Evolutionary conservation across 805 yeast species (phyloP).

Genomic region (Metschnikowia lochheadii): DNA sequence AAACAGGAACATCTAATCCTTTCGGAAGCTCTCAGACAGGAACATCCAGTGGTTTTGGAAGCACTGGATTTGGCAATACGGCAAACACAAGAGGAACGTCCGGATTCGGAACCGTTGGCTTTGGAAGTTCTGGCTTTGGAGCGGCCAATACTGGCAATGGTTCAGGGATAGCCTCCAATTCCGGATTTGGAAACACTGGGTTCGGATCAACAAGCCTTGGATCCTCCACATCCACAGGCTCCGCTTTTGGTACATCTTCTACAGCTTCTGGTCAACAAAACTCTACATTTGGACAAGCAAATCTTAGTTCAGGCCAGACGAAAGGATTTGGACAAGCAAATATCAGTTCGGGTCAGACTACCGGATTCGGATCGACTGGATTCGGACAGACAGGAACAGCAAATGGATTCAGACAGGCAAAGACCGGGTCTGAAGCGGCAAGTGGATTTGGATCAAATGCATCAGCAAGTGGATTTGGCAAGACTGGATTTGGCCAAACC

Average conservation of each 20-base stretch:
- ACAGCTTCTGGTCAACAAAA: neutral
- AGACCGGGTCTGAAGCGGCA: neutral
- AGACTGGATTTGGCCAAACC: conserved; percentile 3
- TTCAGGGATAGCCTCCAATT: neutral
- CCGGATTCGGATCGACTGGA: neutral
- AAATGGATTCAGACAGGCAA: conserved; percentile 4
- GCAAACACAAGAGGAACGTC: neutral
- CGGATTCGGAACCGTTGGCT: conserved; percentile 7
- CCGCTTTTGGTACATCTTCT: neutral
- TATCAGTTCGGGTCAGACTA: too few species aligned
- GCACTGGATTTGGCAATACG: neutral
- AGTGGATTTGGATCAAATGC: conserved; percentile 5
- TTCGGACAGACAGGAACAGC: too few species aligned
- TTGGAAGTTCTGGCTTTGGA: neutral
- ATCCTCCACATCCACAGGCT: neutral
- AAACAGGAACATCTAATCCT: neutral
- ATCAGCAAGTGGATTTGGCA: conserved; percentile 4
- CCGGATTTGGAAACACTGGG: conserved; percentile 4
- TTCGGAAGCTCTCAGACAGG: conserved; percentile 2
- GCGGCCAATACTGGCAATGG: neutral
- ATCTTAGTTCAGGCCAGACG: neutral
- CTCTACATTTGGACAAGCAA: neutral
- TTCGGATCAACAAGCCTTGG: conserved; percentile 4
- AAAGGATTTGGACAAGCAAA: neutral
- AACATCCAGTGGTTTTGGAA: neutral